These are phyloP conservation scores for Podaxis sp. DNA, from an alignment of 768 basidiomycete genomes.

Conservation along the genomic window DNA sequence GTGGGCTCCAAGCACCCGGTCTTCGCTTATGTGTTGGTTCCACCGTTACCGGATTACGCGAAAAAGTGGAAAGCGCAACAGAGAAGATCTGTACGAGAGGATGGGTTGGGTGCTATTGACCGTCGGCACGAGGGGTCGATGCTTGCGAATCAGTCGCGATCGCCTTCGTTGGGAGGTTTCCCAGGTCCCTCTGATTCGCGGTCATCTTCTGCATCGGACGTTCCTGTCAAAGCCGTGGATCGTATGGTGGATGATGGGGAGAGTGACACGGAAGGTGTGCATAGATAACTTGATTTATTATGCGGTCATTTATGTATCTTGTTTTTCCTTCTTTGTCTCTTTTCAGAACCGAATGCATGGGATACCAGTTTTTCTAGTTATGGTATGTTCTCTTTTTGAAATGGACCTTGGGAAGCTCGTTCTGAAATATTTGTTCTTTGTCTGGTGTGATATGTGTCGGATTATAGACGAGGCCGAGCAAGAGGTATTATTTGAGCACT, in stretches of 20 bases:
- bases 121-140: not conserved
- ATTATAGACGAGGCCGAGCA: slow-evolving; percentile 39
- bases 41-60: slow-evolving; percentile 4
- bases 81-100: not conserved
- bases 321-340: not conserved
- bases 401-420: not conserved
- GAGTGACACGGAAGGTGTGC: slow-evolving; percentile 11
- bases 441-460: slow-evolving; percentile 15
- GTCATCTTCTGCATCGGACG: not conserved
- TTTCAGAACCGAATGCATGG: not conserved
- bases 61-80: slow-evolving; percentile 3
- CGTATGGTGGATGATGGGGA: not conserved
- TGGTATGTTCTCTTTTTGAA: slow-evolving; percentile 4
- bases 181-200: not conserved
- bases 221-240: not conserved
- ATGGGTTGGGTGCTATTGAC: not conserved
- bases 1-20: not conserved
- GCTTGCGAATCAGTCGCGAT: not conserved
- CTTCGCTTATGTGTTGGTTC: slow-evolving; percentile 3
- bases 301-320: not conserved
- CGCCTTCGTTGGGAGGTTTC: slow-evolving; percentile 6
- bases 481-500: slow-evolving; percentile 22
- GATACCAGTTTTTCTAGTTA: slow-evolving; percentile 1
- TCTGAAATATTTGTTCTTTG: not conserved
- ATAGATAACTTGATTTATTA: slow-evolving; percentile 8